A percentile compares a stretch with the other conserved stretches of the same genome.
Conservation (phyloP, 164 flowering plant species). For the Umbellularia californica region DNA sequence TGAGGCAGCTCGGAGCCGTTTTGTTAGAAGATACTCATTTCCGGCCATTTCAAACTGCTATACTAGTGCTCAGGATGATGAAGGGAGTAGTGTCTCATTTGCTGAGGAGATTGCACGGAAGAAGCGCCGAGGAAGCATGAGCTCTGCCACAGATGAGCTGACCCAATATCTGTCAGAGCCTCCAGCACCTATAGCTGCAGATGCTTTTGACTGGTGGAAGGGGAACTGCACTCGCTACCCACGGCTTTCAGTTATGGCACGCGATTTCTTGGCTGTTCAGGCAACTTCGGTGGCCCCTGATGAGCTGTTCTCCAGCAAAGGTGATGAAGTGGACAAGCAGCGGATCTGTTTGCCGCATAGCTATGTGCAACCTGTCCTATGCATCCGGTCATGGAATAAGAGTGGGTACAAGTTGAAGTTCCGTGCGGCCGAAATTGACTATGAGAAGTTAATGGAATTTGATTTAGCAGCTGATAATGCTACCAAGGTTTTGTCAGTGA, state of each 20-base stretch:
- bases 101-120: slow-evolving; percentile 96
- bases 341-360: slow-evolving; percentile 46
- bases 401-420: slow-evolving; percentile 53
- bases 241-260: slow-evolving; percentile 79
- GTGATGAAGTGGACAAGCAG: slow-evolving; percentile 66
- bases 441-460: slow-evolving; percentile 53
- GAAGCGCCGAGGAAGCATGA: slow-evolving; percentile 72
- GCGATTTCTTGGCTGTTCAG: slow-evolving; percentile 82
- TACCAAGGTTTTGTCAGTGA: slow-evolving; percentile 31
- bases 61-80: slow-evolving; percentile 52
- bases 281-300: slow-evolving; percentile 74
- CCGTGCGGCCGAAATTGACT: slow-evolving; percentile 53
- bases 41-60: slow-evolving; percentile 44
- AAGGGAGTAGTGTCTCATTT: slow-evolving; percentile 62
- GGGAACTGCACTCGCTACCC: slow-evolving; percentile 79
- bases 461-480: slow-evolving; percentile 13
- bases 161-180: slow-evolving; percentile 86
- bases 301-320: slow-evolving; percentile 63
- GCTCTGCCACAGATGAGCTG: slow-evolving; percentile 66
- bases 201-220: slow-evolving; percentile 96
- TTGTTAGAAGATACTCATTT: slow-evolving; percentile 65
- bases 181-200: slow-evolving; percentile 72
- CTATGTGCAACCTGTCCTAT: slow-evolving; percentile 48
- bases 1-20: slow-evolving; percentile 73
- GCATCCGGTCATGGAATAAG: slow-evolving; percentile 60